Percentiles rank a stretch among this genome's conserved stretches.
phyloP scores from a whole-genome alignment of 1,284 basidiomycete species.

The Neolentinus lepideus region DNA sequence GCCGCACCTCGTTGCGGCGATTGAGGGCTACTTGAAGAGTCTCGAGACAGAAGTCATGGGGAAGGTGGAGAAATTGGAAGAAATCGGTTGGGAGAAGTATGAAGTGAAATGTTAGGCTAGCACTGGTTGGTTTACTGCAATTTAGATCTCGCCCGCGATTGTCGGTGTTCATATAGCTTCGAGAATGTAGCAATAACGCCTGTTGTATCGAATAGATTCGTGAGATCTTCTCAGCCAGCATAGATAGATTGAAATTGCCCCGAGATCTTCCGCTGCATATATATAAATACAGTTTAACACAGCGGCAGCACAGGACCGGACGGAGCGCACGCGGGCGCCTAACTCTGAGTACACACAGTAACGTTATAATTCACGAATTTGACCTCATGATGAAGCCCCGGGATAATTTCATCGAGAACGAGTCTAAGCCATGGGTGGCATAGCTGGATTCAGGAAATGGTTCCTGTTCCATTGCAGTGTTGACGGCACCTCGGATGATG shows the following conservation, averaged over 20 bases:
- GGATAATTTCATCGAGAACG: neutral
- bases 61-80: constrained; percentile 76
- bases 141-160: no score
- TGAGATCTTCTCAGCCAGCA: neutral
- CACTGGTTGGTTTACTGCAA: neutral
- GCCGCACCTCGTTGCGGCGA: constrained; percentile 57
- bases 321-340: no score
- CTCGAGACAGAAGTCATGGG: constrained; percentile 80
- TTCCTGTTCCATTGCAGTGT: neutral
- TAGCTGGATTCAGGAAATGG: neutral
- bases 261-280: neutral
- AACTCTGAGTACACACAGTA: no score
- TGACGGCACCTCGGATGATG: neutral
- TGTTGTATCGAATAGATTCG: neutral
- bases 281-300: no score
- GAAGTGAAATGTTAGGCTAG: constrained; percentile 29
- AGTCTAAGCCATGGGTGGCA: neutral
- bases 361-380: no score
- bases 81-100: constrained; percentile 87
- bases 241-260: neutral
- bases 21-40: constrained; percentile 71
- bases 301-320: no score
- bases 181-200: no score
- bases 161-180: no score
- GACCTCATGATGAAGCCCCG: no score